Evolutionary conservation across 345 rosid species (phyloP).

Genomic region (Dimocarpus longan): DNA sequence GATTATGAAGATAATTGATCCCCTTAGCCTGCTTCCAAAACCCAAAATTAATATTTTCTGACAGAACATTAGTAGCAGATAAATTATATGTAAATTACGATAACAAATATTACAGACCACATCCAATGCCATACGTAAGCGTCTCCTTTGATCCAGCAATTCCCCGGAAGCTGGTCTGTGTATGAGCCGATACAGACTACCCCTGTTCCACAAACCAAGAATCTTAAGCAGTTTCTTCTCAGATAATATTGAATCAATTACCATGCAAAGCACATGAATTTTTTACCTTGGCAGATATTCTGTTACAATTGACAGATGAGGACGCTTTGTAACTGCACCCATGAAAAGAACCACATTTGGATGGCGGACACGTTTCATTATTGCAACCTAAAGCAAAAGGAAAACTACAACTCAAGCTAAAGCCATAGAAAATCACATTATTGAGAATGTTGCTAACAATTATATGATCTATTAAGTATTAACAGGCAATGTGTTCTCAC

Average conservation of each 20-base stretch:
- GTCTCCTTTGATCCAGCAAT: conserved; percentile 77
- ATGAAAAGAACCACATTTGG: conserved; percentile 97
- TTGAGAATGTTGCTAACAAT: not conserved
- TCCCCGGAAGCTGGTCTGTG: conserved; percentile 90
- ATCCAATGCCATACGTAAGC: conserved; percentile 92
- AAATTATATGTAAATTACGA: not conserved
- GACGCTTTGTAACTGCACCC: conserved; percentile 96
- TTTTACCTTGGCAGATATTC: conserved; percentile 88
- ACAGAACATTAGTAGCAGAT: not conserved
- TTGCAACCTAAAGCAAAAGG: conserved; percentile 64
- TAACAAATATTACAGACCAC: conserved; percentile 57
- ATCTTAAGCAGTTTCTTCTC: not conserved
- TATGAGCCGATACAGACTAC: conserved; percentile 88
- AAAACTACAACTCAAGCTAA: conserved; percentile 2
- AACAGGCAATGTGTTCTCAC: not conserved
- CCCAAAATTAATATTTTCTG: conserved; percentile 13
- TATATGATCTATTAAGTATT: not conserved
- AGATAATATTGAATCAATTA: not conserved
- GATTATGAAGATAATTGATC: conserved; percentile 89
- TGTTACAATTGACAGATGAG: conserved; percentile 87
- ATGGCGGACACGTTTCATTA: conserved; percentile 97
- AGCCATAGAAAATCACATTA: conserved; percentile 2
- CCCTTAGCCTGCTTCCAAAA: conserved; percentile 87
- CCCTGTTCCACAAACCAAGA: conserved; percentile 51
- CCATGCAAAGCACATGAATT: not conserved